phyloP scores from a whole-genome alignment of 495 filamentous ascomycete species.

The Penicillium waksmanii region DNA sequence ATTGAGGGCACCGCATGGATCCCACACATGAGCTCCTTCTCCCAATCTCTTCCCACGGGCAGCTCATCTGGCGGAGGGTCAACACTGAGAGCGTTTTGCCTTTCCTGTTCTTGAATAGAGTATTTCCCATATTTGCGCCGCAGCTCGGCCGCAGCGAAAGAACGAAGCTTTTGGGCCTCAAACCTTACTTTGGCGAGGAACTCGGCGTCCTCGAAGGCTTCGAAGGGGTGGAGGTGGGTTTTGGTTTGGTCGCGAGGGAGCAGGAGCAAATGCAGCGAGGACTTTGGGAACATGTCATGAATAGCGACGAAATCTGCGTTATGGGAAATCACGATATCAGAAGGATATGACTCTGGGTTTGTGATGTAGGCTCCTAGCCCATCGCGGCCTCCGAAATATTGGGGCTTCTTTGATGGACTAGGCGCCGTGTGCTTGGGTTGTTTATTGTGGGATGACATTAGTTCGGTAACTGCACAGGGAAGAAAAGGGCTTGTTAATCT shows the following conservation, averaged over 20 bases:
- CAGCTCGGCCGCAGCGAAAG: constrained; percentile 74
- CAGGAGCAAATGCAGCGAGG: constrained; percentile 81
- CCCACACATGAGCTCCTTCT: constrained; percentile 72
- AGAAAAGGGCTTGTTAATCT: not conserved
- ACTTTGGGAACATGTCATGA: constrained; percentile 83
- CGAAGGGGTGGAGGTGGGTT: constrained; percentile 71
- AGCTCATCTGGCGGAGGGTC: constrained; percentile 51
- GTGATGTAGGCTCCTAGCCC: constrained; percentile 72
- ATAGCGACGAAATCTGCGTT: constrained; percentile 77
- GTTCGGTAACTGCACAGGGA: constrained; percentile 58
- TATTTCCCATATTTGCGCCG: constrained; percentile 66
- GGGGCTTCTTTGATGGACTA: constrained; percentile 29
- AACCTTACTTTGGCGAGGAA: constrained; percentile 69
- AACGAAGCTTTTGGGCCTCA: constrained; percentile 63
- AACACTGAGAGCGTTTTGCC: constrained; percentile 57
- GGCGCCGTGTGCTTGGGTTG: constrained; percentile 37
- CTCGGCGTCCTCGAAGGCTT: constrained; percentile 69
- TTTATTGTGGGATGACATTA: constrained; percentile 67
- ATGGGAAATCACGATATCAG: constrained; percentile 67
- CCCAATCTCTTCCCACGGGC: constrained; percentile 78
- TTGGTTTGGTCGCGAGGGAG: constrained; percentile 72
- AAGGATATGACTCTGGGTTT: constrained; percentile 66
- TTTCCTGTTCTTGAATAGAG: constrained; percentile 62
- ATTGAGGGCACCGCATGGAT: constrained; percentile 89
- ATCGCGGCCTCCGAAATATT: constrained; percentile 54